Percentiles rank a stretch among this genome's conserved stretches.
Evolutionary conservation across 768 basidiomycete species (phyloP).

Genomic region (Phanerochaete sordida): DNA sequence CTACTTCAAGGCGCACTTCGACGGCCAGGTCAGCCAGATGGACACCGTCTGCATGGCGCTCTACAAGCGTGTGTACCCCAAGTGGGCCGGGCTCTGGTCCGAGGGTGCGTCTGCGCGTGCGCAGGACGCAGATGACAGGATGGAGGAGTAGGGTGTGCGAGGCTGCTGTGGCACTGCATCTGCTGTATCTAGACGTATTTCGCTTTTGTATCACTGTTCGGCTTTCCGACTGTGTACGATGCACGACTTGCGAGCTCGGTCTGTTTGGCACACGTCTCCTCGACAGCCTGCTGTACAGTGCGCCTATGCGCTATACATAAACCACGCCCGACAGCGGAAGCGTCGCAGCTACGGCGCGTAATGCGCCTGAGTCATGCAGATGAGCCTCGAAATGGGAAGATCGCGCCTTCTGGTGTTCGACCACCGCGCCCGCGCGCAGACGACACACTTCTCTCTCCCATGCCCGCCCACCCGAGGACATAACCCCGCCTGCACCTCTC

Average conservation of each 20-base stretch:
- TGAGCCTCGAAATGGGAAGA: not conserved
- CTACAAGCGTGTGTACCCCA: conserved; percentile 93
- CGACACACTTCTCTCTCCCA: not conserved
- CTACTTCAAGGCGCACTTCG: conserved; percentile 93
- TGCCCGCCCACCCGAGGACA: not conserved
- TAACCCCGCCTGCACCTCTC: not conserved
- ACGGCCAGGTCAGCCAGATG: conserved; percentile 92
- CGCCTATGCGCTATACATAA: too few relatives aligned
- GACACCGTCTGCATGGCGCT: conserved; percentile 94
- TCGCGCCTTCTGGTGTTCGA: not conserved
- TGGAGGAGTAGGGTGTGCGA: conserved; percentile 20
- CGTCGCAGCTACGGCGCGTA: too few relatives aligned
- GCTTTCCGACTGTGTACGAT: too few relatives aligned
- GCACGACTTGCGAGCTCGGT: too few relatives aligned
- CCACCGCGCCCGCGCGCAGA: not conserved
- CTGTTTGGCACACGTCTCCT: too few relatives aligned
- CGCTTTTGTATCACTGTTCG: too few relatives aligned
- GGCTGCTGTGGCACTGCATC: not conserved
- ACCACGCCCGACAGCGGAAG: too few relatives aligned
- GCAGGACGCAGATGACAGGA: conserved; percentile 15
- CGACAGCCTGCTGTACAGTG: too few relatives aligned
- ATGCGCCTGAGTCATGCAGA: not conserved
- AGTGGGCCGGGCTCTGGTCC: conserved; percentile 66
- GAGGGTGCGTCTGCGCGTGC: conserved; percentile 2
- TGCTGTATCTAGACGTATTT: not conserved